Evolutionary conservation across 306 rosid genomes (phyloP), one percentile per base, ranked within the genome.

Genomic region (Trichosanthes truncata): DNA sequence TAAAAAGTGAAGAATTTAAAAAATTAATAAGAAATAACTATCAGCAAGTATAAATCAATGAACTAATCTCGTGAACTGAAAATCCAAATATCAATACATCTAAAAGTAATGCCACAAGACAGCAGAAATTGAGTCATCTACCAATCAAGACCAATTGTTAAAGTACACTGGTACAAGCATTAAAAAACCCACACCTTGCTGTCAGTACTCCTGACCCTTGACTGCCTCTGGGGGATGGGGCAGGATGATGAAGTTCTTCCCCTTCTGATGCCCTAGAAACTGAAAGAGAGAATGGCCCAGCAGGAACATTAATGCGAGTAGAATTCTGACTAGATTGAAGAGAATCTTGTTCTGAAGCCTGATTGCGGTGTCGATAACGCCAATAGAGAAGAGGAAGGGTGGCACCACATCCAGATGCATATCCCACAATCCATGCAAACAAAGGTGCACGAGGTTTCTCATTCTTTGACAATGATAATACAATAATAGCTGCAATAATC

Each of bases 331-430:
- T 92, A 23, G 91, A 38, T 77, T 91, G 98, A 75, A 89, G 23
- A 49, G 88, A 76, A 52, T 89, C 94, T 82, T 88, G 97, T 72
- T 89, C 99, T 80, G 91, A 83, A 81, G 51, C 71, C 84, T 86
- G 97, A 83, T 85, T 91, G 81, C 88, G 91, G 81, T 91, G 91
- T 82, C 83, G 83, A 85, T 92, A 95, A 79, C 99, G 91, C 99
- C 99, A 95, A 81, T 85, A 93, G 68, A 95, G 96, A 80, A 95
- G 89, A 85, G 99, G 99, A 67, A 95, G 90, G 45, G 89, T 95
- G 76, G 97, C 96, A 90, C 86, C 87, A 84, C 99, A 91, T 76
- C 99, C 99, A 74, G 89, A 84, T 77, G 97, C 97, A 87, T 93
- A 92, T 18, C 99, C 97, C 36, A 95, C 83, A 56, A 95, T 87